Conservation (phyloP, 495 filamentous ascomycete genomes). For the Pyronema domesticum region DNA sequence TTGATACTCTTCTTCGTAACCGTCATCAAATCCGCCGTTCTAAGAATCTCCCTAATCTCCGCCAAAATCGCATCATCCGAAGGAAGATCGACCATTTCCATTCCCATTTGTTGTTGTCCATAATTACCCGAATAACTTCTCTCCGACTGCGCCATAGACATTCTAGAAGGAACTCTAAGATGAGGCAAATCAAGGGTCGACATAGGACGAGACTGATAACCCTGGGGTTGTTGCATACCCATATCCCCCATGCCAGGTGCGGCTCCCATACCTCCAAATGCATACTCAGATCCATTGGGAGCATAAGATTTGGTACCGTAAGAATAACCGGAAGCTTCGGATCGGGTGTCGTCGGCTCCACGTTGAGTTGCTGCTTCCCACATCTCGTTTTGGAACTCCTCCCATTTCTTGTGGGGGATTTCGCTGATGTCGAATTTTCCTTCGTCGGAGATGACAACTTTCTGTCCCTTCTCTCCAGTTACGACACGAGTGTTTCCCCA, state of each 20-base stretch:
- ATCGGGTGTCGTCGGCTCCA: conserved; percentile 50
- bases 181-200: conserved; percentile 48
- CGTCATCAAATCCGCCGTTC: conserved; percentile 84
- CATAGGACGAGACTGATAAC: conserved; percentile 38
- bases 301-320: conserved; percentile 73
- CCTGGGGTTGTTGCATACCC: conserved; percentile 28
- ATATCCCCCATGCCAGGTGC: conserved; percentile 9
- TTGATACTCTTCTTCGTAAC: conserved; percentile 99
- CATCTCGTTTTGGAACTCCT: conserved; percentile 93
- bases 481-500: conserved; percentile 97
- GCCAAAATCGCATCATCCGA: conserved; percentile 76
- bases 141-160: conserved; percentile 68
- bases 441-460: conserved; percentile 88
- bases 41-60: conserved; percentile 85
- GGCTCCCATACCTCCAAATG: conserved; percentile 29
- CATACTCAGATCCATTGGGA: conserved; percentile 46
- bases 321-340: conserved; percentile 78
- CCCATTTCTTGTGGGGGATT: conserved; percentile 96
- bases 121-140: conserved; percentile 30
- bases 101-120: conserved; percentile 42
- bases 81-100: conserved; percentile 51
- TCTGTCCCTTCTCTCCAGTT: conserved; percentile 83
- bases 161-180: conserved; percentile 29
- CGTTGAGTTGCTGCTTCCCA: conserved; percentile 80
- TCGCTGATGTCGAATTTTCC: conserved; percentile 89